These are phyloP conservation scores for Vitis hybrid DNA, from an alignment of 177 flowering plant genomes.

Conservation along the genomic window DNA sequence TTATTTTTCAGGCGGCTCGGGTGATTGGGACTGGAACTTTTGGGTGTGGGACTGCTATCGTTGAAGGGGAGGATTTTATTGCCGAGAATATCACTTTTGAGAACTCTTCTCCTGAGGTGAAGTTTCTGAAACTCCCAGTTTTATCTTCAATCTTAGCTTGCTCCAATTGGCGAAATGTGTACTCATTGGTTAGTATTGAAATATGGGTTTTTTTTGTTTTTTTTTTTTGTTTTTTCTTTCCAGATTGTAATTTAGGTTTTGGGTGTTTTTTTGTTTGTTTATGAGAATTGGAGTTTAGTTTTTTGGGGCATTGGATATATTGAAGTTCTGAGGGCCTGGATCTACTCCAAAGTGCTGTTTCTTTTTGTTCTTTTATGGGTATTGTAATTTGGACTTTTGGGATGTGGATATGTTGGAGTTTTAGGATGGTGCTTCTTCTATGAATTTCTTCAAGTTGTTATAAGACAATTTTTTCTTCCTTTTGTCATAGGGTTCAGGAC, in stretches of 20 bases:
- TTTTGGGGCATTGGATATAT: not conserved
- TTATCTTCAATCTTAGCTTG: not conserved
- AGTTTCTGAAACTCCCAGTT: not conserved
- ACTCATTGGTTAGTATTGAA: too few species aligned
- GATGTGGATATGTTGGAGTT: not conserved
- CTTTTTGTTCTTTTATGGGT: not conserved
- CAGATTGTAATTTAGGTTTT: too few species aligned
- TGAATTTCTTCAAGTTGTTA: not conserved
- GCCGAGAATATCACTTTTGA: slow-evolving; percentile 98
- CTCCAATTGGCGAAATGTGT: not conserved
- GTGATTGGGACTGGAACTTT: slow-evolving; percentile 94
- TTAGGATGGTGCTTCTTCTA: not conserved
- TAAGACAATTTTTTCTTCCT: not conserved
- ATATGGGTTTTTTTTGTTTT: not conserved
- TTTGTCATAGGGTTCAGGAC: slow-evolving; percentile 82
- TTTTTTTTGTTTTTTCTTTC: not conserved
- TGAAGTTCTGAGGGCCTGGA: not conserved
- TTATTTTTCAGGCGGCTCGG: slow-evolving; percentile 48
- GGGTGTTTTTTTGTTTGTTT: not conserved
- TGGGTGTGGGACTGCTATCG: slow-evolving; percentile 80
- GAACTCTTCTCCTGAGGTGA: slow-evolving; percentile 82
- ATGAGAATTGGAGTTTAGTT: not conserved
- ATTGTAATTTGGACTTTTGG: not conserved
- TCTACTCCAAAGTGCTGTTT: not conserved
- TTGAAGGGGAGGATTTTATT: slow-evolving; percentile 94